phyloP scores from a whole-genome alignment of 805 yeast species.

The Wickerhamiella qilinensis region DNA sequence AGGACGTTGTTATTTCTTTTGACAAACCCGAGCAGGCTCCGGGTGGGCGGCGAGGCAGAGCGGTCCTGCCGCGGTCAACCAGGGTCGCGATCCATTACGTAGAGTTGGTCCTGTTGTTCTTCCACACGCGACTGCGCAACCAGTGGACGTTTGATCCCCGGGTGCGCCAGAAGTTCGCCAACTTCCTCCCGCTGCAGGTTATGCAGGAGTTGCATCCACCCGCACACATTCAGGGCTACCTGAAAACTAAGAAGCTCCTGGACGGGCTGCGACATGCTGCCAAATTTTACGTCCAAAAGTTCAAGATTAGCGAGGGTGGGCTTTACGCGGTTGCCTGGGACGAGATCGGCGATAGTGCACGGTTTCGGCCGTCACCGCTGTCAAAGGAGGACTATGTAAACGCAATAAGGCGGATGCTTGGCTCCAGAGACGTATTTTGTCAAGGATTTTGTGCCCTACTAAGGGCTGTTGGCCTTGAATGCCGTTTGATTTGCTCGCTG shows the following conservation, averaged over 20 bases:
- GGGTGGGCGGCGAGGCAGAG: no score
- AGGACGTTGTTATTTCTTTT: conserved; percentile 1
- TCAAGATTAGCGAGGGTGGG: conserved; percentile 30
- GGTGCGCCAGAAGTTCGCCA: conserved; percentile 28
- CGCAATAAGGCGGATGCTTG: conserved; percentile 33
- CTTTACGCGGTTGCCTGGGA: conserved; percentile 33
- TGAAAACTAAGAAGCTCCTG: conserved; percentile 48
- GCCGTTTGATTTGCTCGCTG: conserved; percentile 63
- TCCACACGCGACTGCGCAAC: conserved; percentile 57
- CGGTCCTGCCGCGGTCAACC: background rate
- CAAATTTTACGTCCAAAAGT: conserved; percentile 42
- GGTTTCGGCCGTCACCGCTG: conserved; percentile 14
- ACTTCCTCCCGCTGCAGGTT: conserved; percentile 32
- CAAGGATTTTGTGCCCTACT: conserved; percentile 74
- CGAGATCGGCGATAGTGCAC: conserved; percentile 22
- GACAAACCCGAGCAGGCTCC: background rate
- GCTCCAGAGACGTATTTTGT: conserved; percentile 64
- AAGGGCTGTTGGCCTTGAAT: conserved; percentile 52
- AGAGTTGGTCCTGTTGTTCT: conserved; percentile 15
- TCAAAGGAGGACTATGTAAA: conserved; percentile 29
- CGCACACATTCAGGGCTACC: conserved; percentile 27
- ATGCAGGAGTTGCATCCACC: conserved; percentile 34
- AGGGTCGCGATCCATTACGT: conserved; percentile 2
- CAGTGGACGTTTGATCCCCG: conserved; percentile 47
- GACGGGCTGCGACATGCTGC: conserved; percentile 62